Evolutionary conservation across 148 eudicot genomes (phyloP), one percentile per base, ranked within the genome.

Genomic region (Spergularia bocconei): DNA sequence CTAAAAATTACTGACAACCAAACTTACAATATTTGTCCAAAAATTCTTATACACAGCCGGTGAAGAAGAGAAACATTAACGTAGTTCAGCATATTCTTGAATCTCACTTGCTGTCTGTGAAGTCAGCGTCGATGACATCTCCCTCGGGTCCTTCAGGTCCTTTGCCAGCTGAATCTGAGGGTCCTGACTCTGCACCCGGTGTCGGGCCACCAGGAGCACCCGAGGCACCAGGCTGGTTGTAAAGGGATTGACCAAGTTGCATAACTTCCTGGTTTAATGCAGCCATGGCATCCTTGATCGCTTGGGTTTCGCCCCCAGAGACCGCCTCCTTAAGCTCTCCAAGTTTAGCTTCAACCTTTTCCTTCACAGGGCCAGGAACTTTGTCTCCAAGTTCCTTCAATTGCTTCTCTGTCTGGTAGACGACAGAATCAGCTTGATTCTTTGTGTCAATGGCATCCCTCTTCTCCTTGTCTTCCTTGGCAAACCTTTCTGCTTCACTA

Each of bases 131-230:
- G 20, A 93, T 91, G 67, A 93, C 98, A 74, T 93, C 98, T 47
- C 95, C 97, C 6, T 93, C 98, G 13, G 97, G 86, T 65, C 98
- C 97, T 79, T 93, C 98, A n/a, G 97, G 86, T 65, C 98, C 97
- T 80, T 93, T 86, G 33, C 82, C 88, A 0, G 89, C 75, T 67
- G 92, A 75, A 57, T 85, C 92, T 13, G 95, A 79, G 75, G 95
- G 81, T 17, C 86, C 85, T 39, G 85, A 72, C 70, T 77, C 88
- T 19, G 71, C 86, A 21, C 89, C 94, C 9, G 97, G 90, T 36
- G 91, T 29, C 17, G 92, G 86, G 25, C 91, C 97, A 72, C 87
- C 92, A 3, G 94, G 82, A 36, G 86, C 80, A 52, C 85, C 79
- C 6, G 61, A 75, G 1, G 86, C 91, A 63, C 97, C 97, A 4